phyloP scores from a whole-genome alignment of 1,284 basidiomycete species.

The Sanghuangporus weigelae region DNA sequence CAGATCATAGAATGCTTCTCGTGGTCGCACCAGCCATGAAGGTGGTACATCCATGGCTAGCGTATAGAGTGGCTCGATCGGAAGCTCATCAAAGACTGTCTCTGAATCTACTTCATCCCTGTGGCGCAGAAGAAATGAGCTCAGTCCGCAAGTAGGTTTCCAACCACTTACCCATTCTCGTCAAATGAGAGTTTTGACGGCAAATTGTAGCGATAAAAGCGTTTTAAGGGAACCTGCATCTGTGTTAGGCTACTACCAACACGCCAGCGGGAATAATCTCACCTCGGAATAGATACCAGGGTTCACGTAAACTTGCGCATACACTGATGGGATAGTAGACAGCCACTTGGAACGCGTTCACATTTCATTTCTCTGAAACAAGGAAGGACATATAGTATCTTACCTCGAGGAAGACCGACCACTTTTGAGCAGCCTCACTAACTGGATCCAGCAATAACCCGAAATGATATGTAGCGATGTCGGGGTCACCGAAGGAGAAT shows the following conservation, averaged over 20 bases:
- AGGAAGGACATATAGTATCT: constrained; percentile 16
- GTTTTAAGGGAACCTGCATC: constrained; percentile 78
- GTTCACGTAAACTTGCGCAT: constrained; percentile 72
- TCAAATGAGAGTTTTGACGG: constrained; percentile 60
- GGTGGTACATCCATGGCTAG: constrained; percentile 86
- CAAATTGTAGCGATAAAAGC: constrained; percentile 88
- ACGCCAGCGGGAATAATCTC: constrained; percentile 18
- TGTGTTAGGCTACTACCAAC: background rate
- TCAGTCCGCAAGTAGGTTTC: background rate
- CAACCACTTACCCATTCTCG: constrained; percentile 53
- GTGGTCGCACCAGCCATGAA: constrained; percentile 90
- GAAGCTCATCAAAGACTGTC: constrained; percentile 48
- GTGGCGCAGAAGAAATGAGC: constrained; percentile 2
- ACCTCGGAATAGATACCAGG: constrained; percentile 68
- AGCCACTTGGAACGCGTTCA: constrained; percentile 41
- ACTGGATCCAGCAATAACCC: constrained; percentile 81
- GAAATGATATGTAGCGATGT: constrained; percentile 66
- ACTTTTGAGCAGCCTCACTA: constrained; percentile 80
- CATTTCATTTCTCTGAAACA: background rate
- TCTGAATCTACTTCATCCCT: constrained; percentile 52
- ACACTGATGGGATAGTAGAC: constrained; percentile 54
- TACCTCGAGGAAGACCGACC: constrained; percentile 76
- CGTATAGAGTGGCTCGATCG: constrained; percentile 80
- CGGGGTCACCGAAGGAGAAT: constrained; percentile 65
- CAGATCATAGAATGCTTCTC: constrained; percentile 86